Evolutionary conservation across 495 filamentous ascomycete species (phyloP).

Genomic region (Aspergillus ellipticus): DNA sequence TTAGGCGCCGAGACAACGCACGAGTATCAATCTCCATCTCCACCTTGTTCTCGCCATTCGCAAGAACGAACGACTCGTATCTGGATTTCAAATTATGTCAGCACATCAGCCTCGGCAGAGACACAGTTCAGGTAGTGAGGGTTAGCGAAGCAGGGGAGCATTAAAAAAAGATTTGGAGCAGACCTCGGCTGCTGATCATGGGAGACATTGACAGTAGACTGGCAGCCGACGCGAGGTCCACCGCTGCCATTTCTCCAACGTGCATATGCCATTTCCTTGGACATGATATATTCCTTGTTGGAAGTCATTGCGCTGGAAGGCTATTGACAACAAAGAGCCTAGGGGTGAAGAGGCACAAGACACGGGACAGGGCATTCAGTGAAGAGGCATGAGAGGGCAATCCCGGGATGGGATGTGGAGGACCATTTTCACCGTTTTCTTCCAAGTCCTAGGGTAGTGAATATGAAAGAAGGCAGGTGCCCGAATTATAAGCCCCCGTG

Average conservation of each 20-base stretch:
- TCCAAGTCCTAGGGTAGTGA: background rate
- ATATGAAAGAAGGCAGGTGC: background rate
- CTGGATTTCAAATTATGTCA: conserved; percentile 42
- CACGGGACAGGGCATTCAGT: background rate
- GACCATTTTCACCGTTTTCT: background rate
- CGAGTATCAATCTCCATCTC: conserved; percentile 80
- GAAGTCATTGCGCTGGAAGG: conserved; percentile 1
- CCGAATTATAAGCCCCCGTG: too few relatives aligned
- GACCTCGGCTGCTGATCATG: conserved; percentile 25
- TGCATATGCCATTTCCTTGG: conserved; percentile 18
- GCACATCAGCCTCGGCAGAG: conserved; percentile 2
- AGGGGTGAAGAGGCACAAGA: background rate
- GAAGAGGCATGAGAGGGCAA: background rate
- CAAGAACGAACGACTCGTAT: conserved; percentile 86
- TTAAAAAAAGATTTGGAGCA: conserved; percentile 10
- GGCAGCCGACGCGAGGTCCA: conserved; percentile 12
- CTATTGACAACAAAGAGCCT: background rate
- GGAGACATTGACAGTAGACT: conserved; percentile 21
- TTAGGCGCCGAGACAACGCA: conserved; percentile 39
- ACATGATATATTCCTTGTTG: conserved; percentile 14
- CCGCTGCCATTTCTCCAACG: conserved; percentile 10
- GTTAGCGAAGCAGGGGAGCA: background rate
- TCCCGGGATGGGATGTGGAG: background rate
- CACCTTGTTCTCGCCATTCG: conserved; percentile 87
- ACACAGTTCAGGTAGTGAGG: background rate